These are phyloP conservation scores for Phytophthora foliorum DNA, from an alignment of 352 stramenopile genomes.

Conservation along the genomic window DNA sequence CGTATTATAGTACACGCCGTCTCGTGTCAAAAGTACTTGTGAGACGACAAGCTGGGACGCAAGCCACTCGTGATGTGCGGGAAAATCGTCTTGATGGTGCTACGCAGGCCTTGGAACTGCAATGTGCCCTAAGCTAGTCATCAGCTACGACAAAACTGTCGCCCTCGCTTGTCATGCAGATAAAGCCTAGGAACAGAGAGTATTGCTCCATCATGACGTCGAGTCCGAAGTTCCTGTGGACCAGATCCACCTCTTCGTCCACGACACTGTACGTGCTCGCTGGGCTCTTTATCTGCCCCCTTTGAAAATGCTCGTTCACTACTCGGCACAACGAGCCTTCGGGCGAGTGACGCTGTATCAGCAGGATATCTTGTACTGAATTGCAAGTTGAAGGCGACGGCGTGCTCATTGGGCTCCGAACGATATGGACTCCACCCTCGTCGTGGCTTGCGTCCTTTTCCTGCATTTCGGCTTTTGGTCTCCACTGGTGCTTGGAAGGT, in stretches of 20 bases:
- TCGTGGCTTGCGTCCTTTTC: background rate
- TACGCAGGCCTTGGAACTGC: conserved; percentile 51
- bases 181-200: conserved; percentile 34
- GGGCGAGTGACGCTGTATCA: conserved; percentile 7
- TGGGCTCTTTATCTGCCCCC: background rate
- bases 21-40: conserved; percentile 2
- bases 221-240: no score
- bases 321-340: conserved; percentile 14
- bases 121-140: conserved; percentile 2
- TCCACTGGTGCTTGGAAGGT: no score
- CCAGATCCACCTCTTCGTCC: no score
- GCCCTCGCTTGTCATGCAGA: conserved; percentile 10
- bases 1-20: conserved; percentile 15
- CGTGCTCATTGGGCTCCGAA: background rate
- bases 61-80: conserved; percentile 52
- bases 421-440: background rate
- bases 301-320: conserved; percentile 18
- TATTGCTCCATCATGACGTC: no score
- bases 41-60: conserved; percentile 31
- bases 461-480: no score
- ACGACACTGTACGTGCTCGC: no score
- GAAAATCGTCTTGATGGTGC: conserved; percentile 53
- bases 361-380: background rate
- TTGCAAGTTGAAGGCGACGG: background rate
- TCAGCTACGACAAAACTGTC: background rate